Percentiles rank a stretch among this genome's conserved stretches.
phyloP scores from a whole-genome alignment of 2,329 filamentous ascomycete species.

The Scytalidium sp. region DNA sequence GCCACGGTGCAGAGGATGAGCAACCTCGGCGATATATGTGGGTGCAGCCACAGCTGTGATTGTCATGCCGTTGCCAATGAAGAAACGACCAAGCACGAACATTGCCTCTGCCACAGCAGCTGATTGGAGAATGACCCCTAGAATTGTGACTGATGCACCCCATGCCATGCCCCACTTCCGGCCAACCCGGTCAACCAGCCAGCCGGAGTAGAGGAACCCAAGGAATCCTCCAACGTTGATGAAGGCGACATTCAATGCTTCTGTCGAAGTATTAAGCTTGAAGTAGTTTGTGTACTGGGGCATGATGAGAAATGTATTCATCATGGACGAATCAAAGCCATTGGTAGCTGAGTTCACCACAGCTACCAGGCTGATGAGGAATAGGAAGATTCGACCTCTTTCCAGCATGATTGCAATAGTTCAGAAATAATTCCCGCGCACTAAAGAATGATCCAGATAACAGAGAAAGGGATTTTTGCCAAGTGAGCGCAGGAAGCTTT shows the following conservation, averaged over 20 bases:
- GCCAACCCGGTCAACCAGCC: not conserved
- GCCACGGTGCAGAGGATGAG: too few relatives aligned
- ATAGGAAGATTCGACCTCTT: not conserved
- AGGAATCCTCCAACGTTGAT: not conserved
- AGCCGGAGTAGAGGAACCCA: not conserved
- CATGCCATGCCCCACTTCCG: not conserved
- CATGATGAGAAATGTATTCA: conserved; percentile 46
- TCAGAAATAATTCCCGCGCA: too few relatives aligned
- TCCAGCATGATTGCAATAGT: not conserved
- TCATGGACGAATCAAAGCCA: conserved; percentile 45
- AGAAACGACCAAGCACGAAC: too few relatives aligned
- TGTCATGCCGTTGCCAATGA: too few relatives aligned
- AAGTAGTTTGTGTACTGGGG: conserved; percentile 41
- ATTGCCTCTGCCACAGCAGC: conserved; percentile 12
- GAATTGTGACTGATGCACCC: not conserved
- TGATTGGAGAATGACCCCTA: conserved; percentile 1
- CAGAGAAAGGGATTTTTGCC: too few relatives aligned
- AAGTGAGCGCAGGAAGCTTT: too few relatives aligned
- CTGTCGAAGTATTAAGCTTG: conserved; percentile 10
- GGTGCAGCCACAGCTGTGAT: too few relatives aligned
- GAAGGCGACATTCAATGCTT: not conserved
- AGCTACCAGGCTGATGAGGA: conserved; percentile 26
- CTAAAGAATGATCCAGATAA: too few relatives aligned
- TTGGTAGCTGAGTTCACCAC: conserved; percentile 43
- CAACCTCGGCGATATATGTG: too few relatives aligned